Evolutionary conservation across 805 yeast species (phyloP).

Genomic region (Yamadazyma endophytica): DNA sequence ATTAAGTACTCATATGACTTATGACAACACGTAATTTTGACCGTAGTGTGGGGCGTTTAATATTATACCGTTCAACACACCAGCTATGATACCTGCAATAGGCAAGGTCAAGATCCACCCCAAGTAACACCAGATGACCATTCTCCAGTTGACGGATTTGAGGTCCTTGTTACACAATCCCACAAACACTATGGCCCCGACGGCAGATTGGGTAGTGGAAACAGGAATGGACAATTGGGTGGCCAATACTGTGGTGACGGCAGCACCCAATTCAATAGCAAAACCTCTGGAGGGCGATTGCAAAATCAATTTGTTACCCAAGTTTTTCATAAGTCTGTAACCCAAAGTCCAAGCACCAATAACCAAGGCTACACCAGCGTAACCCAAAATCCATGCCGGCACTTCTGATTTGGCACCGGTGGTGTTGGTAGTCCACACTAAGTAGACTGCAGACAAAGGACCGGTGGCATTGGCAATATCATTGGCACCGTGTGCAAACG

Average conservation of each 20-base stretch:
- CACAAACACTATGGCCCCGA: slow-evolving; percentile 73
- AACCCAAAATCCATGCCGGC: slow-evolving; percentile 69
- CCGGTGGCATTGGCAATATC: slow-evolving; percentile 79
- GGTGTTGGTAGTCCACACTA: slow-evolving; percentile 53
- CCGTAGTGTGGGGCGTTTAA: slow-evolving; percentile 56
- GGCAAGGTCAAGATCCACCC: slow-evolving; percentile 78
- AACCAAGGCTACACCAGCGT: slow-evolving; percentile 62
- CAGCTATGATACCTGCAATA: slow-evolving; percentile 68
- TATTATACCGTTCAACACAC: slow-evolving; percentile 58
- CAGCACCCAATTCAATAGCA: slow-evolving; percentile 74
- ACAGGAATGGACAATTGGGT: slow-evolving; percentile 69
- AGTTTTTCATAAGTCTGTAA: slow-evolving; percentile 62
- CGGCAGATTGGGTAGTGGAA: slow-evolving; percentile 76
- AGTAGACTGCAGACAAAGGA: slow-evolving; percentile 63
- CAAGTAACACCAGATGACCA: slow-evolving; percentile 64
- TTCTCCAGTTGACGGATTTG: slow-evolving; percentile 70
- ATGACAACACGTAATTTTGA: slow-evolving; percentile 17
- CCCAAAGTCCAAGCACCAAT: slow-evolving; percentile 71
- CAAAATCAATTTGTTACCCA: slow-evolving; percentile 70
- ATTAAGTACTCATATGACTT: slow-evolving; percentile 1
- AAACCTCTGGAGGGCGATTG: slow-evolving; percentile 80
- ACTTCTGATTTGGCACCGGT: slow-evolving; percentile 48
- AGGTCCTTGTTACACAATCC: slow-evolving; percentile 67
- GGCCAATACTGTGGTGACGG: slow-evolving; percentile 70
- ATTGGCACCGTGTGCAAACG: slow-evolving; percentile 80